phyloP scores from a whole-genome alignment of 805 yeast species.

The Metschnikowia arizonensis region DNA sequence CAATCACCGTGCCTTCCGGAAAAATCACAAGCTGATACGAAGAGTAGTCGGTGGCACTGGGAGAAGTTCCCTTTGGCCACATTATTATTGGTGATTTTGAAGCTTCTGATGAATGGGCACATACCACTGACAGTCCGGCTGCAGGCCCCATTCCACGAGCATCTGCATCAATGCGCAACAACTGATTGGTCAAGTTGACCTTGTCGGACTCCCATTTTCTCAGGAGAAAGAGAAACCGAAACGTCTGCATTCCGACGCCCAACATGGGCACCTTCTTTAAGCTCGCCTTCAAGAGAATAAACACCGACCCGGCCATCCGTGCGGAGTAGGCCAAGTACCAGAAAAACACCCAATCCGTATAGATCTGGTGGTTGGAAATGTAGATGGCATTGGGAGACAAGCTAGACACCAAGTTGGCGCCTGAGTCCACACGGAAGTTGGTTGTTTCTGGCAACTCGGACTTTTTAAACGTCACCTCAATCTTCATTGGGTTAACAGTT shows the following conservation, averaged over 20 bases:
- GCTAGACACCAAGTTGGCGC: constrained; percentile 20
- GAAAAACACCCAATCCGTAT: constrained; percentile 86
- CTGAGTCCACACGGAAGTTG: constrained; percentile 16
- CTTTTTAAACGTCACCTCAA: constrained; percentile 49
- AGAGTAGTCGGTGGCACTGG: background rate
- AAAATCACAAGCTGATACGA: constrained; percentile 65
- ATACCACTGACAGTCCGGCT: constrained; percentile 35
- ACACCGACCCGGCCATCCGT: constrained; percentile 57
- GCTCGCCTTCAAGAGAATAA: constrained; percentile 67
- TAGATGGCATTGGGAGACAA: constrained; percentile 54
- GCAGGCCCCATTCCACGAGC: constrained; percentile 56
- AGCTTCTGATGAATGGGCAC: background rate
- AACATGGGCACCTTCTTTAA: constrained; percentile 70
- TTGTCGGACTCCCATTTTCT: constrained; percentile 86
- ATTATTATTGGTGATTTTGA: constrained; percentile 9
- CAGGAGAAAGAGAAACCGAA: constrained; percentile 70
- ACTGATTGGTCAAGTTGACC: constrained; percentile 48
- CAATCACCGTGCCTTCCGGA: constrained; percentile 93
- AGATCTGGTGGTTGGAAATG: constrained; percentile 90
- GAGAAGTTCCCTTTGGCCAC: constrained; percentile 32
- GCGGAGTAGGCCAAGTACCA: constrained; percentile 84
- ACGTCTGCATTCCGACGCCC: constrained; percentile 83
- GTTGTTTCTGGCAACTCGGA: constrained; percentile 33
- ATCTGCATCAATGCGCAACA: constrained; percentile 56
- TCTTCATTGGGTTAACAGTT: constrained; percentile 48